Evolutionary conservation across 192 early-diverging fungal species (phyloP).

Genomic region (Backusella sp.): DNA sequence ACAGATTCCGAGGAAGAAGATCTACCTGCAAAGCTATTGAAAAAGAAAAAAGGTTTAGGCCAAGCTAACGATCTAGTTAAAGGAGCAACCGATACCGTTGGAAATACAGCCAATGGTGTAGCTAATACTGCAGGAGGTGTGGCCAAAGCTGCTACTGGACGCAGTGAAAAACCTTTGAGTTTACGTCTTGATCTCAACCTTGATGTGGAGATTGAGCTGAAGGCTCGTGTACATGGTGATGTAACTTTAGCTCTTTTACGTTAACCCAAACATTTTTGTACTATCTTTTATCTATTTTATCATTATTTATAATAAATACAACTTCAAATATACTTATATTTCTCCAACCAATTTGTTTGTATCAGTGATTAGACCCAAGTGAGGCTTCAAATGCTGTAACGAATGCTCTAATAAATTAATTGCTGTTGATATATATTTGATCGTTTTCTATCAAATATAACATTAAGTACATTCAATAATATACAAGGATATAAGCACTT

Average conservation of each 20-base stretch:
- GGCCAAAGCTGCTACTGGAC: background rate
- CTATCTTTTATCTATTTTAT: background rate
- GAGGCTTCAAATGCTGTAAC: background rate
- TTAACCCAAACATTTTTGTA: slow-evolving; percentile 2
- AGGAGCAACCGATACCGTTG: slow-evolving; percentile 10
- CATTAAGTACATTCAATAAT: background rate
- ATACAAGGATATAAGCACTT: no score
- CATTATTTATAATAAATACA: background rate
- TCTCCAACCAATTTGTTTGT: background rate
- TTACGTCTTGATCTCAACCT: slow-evolving; percentile 21
- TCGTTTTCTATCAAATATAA: background rate
- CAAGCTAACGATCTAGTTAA: background rate
- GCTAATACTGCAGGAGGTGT: slow-evolving; percentile 13
- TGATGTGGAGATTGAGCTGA: slow-evolving; percentile 23
- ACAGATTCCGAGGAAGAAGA: slow-evolving; percentile 1
- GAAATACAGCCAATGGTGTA: slow-evolving; percentile 13
- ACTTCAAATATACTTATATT: background rate
- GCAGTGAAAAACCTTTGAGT: background rate
- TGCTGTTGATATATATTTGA: background rate
- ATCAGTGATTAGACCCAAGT: background rate
- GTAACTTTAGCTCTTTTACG: slow-evolving; percentile 22
- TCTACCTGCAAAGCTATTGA: background rate
- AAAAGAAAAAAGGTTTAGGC: background rate
- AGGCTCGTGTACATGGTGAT: slow-evolving; percentile 27
- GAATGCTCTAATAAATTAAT: background rate